A percentile compares a stretch with the other conserved stretches of the same genome.
Conservation (phyloP, 2,329 filamentous ascomycete genomes). For the Madurella mycetomatis region DNA sequence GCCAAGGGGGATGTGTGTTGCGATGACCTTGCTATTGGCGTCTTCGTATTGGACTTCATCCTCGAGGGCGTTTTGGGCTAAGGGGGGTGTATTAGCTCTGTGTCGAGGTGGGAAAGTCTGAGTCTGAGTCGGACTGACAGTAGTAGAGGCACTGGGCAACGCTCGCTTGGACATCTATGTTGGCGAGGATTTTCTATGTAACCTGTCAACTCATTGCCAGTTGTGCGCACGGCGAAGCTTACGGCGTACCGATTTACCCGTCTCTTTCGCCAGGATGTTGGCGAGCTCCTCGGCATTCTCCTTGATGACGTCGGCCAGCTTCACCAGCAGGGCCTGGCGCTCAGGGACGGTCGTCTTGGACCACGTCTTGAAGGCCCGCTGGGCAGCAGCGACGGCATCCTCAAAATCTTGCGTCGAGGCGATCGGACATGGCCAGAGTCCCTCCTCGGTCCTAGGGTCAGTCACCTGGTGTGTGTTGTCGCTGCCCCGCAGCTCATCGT, state of each 20-base stretch:
- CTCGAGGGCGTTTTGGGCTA: slow-evolving; percentile 36
- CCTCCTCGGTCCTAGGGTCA: slow-evolving; percentile 43
- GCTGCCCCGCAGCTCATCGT: slow-evolving; percentile 36
- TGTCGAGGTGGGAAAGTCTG: neutral
- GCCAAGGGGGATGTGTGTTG: slow-evolving; percentile 44
- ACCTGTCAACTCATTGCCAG: neutral
- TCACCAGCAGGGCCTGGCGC: slow-evolving; percentile 29
- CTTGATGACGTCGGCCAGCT: slow-evolving; percentile 37
- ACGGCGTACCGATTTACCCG: slow-evolving; percentile 45
- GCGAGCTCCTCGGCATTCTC: slow-evolving; percentile 40
- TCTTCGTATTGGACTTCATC: slow-evolving; percentile 46
- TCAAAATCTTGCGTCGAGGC: slow-evolving; percentile 40
- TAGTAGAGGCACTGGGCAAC: slow-evolving; percentile 37
- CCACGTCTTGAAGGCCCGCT: slow-evolving; percentile 45
- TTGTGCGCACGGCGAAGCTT: too few relatives aligned
- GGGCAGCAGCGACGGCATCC: slow-evolving; percentile 42
- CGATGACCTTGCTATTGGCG: slow-evolving; percentile 37
- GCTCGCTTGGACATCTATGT: slow-evolving; percentile 36
- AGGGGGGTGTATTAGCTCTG: neutral
- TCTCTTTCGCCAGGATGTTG: slow-evolving; percentile 44
- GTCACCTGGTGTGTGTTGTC: slow-evolving; percentile 34
- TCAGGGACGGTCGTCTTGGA: slow-evolving; percentile 40
- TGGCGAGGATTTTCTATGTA: slow-evolving; percentile 30
- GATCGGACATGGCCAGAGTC: slow-evolving; percentile 43
- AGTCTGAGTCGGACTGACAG: slow-evolving; percentile 27